Conservation (phyloP, 108 stramenopile genomes). For the Cyclotella choctawhatcheeana region DNA sequence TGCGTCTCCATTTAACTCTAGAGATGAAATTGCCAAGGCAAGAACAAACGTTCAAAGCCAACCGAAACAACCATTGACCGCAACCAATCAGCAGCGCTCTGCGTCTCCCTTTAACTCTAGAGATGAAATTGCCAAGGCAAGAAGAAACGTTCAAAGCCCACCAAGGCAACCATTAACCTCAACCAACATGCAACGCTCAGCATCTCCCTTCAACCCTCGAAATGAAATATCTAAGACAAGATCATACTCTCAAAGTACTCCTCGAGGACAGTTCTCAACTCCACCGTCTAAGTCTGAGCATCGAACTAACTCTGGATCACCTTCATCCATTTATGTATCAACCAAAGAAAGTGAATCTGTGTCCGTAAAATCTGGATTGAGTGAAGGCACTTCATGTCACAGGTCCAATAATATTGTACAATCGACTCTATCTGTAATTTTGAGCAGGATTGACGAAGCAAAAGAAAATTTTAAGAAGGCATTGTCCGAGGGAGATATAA, state of each 20-base stretch:
- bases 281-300: slow-evolving; percentile 1
- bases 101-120: no score
- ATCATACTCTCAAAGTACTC: neutral
- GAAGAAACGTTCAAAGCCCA: no score
- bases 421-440: slow-evolving; percentile 8
- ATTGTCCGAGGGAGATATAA: slow-evolving; percentile 18
- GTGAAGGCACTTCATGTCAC: slow-evolving; percentile 1
- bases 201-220: neutral
- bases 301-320: neutral
- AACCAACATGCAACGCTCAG: neutral
- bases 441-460: slow-evolving; percentile 21
- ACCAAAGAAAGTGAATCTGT: neutral
- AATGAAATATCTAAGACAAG: neutral
- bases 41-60: no score
- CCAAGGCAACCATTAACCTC: no score
- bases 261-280: neutral
- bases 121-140: no score
- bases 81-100: no score
- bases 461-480: slow-evolving; percentile 29
- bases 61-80: no score
- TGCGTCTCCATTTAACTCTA: no score
- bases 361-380: neutral
- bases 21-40: no score
- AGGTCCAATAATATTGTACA: slow-evolving; percentile 8
- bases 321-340: neutral